Base-by-base conservation (phyloP, 805 yeast species). In the Novakomyces olei region DNA sequence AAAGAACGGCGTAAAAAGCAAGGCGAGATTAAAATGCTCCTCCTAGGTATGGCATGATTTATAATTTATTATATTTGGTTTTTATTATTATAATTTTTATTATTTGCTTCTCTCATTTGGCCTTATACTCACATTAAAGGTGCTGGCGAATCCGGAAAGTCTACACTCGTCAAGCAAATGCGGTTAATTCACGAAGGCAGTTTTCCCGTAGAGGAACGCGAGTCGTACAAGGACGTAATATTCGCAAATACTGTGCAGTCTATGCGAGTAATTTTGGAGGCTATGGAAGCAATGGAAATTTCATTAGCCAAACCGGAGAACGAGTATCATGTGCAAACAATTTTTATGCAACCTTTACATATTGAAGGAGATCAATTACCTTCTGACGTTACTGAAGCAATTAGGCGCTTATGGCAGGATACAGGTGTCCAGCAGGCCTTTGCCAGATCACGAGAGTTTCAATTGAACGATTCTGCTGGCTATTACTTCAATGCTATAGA, bases 81-180 rank as follows among this genome's bases (percentile, higher is more conserved):
- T 15, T 14, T 16, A 9, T 22, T 10, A 16, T 15, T 26, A 5
- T 26, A 19, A 12, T 30, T 17, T 9, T 30, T 14, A 4, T 29
- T 14, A 19, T 32, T 32, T 8, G 26, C 7, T 19, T 27, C 15
- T 14, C 7, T 17, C 10, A 9, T 19, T 53, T 76, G 31, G 88
- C n/a, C 15, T n/a, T 24, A n/a, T 18, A 18, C 8, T 4, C 14
- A 15, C 16, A 2, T 4, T 19, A 5, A 23, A 26, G 44, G 98
- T 4, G 76, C 94, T 0, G 98, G 96, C 10, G 91, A 76, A 46
- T 62, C 72, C 39, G 91, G 91, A 4, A 77, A 76, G 46, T 71
- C 81, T 5, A 76, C 91, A 12, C 69, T 76, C 34, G 66, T 77
- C 34, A 77, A 75, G 49, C 91, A 76, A 50, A 77, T 77, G 69